Evolutionary conservation across 2,329 filamentous ascomycete genomes (phyloP).

Genomic region (Pyrenophora tritici-repentis): DNA sequence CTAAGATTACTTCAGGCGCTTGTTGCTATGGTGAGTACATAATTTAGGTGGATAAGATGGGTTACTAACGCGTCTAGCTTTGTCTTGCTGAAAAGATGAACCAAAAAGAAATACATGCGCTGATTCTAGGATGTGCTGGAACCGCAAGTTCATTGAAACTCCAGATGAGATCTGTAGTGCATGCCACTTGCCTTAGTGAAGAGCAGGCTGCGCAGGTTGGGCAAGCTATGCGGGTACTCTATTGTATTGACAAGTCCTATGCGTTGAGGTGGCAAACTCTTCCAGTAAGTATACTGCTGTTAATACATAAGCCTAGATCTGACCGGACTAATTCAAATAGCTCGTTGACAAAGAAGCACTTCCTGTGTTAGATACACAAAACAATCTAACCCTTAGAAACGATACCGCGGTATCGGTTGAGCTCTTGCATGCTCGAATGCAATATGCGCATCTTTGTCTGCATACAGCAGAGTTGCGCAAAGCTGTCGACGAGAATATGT

Average conservation of each 20-base stretch:
- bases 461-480: neutral
- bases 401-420: neutral
- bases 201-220: neutral
- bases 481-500: neutral
- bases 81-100: neutral
- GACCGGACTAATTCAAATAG: neutral
- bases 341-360: neutral
- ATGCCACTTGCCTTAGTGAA: neutral
- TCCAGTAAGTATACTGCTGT: neutral
- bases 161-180: neutral
- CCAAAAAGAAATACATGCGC: neutral
- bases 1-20: neutral
- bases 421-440: neutral
- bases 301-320: neutral
- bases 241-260: conserved; percentile 6
- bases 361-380: neutral
- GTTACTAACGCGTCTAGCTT: neutral
- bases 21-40: neutral
- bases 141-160: neutral
- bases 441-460: neutral
- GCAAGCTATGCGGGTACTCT: neutral
- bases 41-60: neutral
- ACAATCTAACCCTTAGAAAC: neutral
- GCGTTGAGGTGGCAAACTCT: conserved; percentile 4
- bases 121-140: neutral